These are phyloP conservation scores for Hymenotorrendiella dingleyae DNA, from an alignment of 2,329 filamentous ascomycete genomes.

Conservation along the genomic window DNA sequence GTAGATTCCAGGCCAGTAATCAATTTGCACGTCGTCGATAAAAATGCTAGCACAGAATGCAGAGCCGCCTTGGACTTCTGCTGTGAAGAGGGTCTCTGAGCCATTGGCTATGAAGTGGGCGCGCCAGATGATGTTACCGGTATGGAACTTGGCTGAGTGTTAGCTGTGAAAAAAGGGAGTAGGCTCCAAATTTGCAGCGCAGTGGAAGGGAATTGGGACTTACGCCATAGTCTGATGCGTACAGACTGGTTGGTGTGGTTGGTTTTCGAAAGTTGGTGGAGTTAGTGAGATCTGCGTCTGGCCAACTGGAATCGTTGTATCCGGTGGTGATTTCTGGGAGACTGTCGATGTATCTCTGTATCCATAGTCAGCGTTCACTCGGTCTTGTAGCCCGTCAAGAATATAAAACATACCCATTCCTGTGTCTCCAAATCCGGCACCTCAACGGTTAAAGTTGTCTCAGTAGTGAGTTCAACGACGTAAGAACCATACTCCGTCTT, in stretches of 20 bases:
- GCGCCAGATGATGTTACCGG: constrained; percentile 61
- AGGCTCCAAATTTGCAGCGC: too few relatives aligned
- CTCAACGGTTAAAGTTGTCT: constrained; percentile 37
- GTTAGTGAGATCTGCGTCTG: constrained; percentile 35
- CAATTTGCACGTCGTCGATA: constrained; percentile 50
- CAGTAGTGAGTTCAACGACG: constrained; percentile 35
- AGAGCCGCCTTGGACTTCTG: constrained; percentile 57
- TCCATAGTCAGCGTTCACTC: neutral
- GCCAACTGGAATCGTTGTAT: constrained; percentile 66
- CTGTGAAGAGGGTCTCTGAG: constrained; percentile 47
- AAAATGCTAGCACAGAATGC: constrained; percentile 49
- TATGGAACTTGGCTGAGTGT: constrained; percentile 45
- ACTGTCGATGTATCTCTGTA: constrained; percentile 66
- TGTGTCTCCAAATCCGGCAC: constrained; percentile 51
- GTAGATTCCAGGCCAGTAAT: constrained; percentile 28
- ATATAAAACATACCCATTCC: neutral
- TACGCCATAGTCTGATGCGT: constrained; percentile 62
- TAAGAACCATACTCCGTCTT: constrained; percentile 50
- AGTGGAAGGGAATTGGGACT: neutral
- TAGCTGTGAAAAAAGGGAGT: neutral
- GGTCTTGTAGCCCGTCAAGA: too few relatives aligned
- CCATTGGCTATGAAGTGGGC: constrained; percentile 61
- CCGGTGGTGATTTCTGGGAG: constrained; percentile 56
- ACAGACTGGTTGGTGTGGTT: constrained; percentile 57
- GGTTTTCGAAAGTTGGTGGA: constrained; percentile 37